Percentiles rank a stretch among this genome's conserved stretches.
Conservation (phyloP, 768 basidiomycete species). For the Podaxis mareebaensis region DNA sequence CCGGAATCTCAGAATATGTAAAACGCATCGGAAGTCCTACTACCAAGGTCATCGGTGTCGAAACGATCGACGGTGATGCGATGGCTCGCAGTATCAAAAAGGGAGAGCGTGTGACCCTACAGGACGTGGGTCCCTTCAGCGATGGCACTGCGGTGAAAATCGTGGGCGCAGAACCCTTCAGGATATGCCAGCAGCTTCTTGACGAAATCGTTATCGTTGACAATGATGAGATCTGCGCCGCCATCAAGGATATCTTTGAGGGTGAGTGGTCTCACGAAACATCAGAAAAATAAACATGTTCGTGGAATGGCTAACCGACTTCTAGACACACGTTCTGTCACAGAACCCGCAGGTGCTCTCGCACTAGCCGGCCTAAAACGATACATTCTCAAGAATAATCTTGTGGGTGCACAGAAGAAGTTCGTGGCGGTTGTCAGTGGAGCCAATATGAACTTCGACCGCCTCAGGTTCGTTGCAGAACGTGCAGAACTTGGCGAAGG, state of each 20-base stretch:
- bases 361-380: constrained; percentile 90
- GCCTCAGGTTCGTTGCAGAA: constrained; percentile 96
- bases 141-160: constrained; percentile 97
- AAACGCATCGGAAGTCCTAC: constrained; percentile 87
- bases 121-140: constrained; percentile 94
- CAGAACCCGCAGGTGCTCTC: constrained; percentile 95
- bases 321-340: constrained; percentile 90
- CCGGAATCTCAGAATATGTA: constrained; percentile 91
- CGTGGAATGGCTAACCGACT: constrained; percentile 1
- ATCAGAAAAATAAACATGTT: neutral
- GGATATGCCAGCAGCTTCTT: constrained; percentile 83
- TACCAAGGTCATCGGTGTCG: constrained; percentile 85
- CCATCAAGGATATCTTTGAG: constrained; percentile 98
- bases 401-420: constrained; percentile 80
- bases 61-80: constrained; percentile 93
- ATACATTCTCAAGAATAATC: constrained; percentile 77
- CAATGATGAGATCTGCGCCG: constrained; percentile 97
- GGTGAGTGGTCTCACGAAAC: constrained; percentile 45
- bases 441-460: constrained; percentile 99
- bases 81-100: constrained; percentile 82
- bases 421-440: constrained; percentile 94
- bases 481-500: constrained; percentile 97
- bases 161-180: constrained; percentile 93
- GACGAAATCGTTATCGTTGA: constrained; percentile 83
- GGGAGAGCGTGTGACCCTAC: constrained; percentile 80